Conservation (phyloP, 257 asterid genomes). For the Anisodus acutangulus region DNA sequence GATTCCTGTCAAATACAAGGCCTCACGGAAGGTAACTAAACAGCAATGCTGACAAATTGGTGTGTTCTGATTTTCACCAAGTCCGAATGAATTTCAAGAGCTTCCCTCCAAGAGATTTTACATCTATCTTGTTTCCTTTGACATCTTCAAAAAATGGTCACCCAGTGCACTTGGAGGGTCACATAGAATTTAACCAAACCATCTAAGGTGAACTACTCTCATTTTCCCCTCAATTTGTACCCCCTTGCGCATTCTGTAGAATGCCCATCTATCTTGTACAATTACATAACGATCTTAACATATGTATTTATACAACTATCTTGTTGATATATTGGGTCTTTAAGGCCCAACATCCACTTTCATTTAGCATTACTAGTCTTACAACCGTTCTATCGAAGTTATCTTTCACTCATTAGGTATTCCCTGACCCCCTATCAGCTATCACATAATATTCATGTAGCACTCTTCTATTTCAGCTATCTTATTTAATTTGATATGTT, state of each 20-base stretch:
- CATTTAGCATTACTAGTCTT: slow-evolving; percentile 12
- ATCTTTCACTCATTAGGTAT: slow-evolving; percentile 11
- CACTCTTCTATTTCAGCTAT: neutral
- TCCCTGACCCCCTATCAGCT: neutral
- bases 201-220: slow-evolving; percentile 7
- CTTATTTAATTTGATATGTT: neutral
- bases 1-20: neutral
- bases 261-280: neutral
- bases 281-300: neutral
- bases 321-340: neutral
- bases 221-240: neutral
- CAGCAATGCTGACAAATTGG: neutral
- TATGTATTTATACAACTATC: slow-evolving; percentile 1
- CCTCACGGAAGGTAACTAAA: slow-evolving; percentile 15
- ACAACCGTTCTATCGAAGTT: neutral
- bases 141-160: slow-evolving; percentile 18
- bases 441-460: neutral
- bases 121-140: neutral
- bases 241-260: slow-evolving; percentile 6
- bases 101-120: slow-evolving; percentile 7
- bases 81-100: neutral
- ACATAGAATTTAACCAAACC: neutral
- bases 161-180: slow-evolving; percentile 18
- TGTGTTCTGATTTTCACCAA: neutral
- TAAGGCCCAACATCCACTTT: neutral